Evolutionary conservation across 345 rosid species (phyloP).

Genomic region (Eucalyptus sideroxylon): DNA sequence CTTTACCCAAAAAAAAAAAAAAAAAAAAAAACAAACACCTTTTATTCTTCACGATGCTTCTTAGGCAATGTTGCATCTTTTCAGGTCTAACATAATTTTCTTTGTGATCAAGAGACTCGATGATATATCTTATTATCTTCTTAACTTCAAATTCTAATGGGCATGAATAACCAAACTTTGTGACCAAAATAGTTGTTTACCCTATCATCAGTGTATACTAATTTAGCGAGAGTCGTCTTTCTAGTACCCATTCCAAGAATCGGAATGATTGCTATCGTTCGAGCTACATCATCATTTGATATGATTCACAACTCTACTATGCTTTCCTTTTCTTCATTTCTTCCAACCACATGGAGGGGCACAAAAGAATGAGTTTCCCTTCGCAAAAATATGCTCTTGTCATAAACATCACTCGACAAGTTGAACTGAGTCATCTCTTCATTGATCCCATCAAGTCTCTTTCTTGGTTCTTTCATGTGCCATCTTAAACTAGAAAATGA

Average conservation of each 20-base stretch:
- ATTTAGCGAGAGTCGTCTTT: slow-evolving; percentile 2
- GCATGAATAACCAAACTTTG: background rate
- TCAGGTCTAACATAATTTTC: no score
- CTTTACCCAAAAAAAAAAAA: no score
- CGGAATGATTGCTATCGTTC: background rate
- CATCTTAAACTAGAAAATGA: background rate
- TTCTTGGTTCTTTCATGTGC: background rate
- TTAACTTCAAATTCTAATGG: background rate
- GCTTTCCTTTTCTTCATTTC: background rate
- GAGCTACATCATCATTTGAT: background rate
- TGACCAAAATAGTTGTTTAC: background rate
- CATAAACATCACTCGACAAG: background rate
- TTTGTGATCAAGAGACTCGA: no score
- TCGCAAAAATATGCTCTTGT: background rate
- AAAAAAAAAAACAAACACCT: no score
- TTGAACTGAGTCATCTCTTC: background rate
- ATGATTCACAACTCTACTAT: background rate
- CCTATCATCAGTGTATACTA: background rate
- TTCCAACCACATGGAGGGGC: background rate
- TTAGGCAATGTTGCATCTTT: no score
- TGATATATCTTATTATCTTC: background rate
- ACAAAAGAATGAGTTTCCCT: background rate
- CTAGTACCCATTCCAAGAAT: background rate
- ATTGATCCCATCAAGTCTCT: background rate
- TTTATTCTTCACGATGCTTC: no score